Conservation (phyloP, 2,329 filamentous ascomycete genomes). For the Penicillium paneum region DNA sequence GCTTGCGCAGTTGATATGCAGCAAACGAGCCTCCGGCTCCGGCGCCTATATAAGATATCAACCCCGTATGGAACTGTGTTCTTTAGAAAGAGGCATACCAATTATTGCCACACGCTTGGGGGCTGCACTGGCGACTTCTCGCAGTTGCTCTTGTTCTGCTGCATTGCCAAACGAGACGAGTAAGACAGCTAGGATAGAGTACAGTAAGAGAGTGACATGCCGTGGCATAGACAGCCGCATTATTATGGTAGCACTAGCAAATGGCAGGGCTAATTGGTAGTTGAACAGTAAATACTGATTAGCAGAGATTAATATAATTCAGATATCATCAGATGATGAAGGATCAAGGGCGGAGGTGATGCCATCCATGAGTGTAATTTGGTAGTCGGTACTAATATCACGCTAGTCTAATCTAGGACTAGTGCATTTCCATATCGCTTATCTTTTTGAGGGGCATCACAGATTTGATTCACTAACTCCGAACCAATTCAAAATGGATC, state of each 20-base stretch:
- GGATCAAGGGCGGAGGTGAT: neutral
- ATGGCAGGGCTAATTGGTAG: neutral
- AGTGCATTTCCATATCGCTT: slow-evolving; percentile 20
- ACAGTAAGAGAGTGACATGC: slow-evolving; percentile 7
- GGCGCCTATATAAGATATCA: slow-evolving; percentile 59
- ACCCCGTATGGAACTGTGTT: neutral
- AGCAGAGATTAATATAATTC: neutral
- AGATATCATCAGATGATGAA: neutral
- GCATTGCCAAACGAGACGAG: slow-evolving; percentile 19
- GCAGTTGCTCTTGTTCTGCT: slow-evolving; percentile 26
- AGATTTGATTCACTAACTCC: slow-evolving; percentile 5
- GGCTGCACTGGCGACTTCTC: slow-evolving; percentile 7
- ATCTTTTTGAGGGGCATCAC: slow-evolving; percentile 24
- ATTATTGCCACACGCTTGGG: slow-evolving; percentile 37
- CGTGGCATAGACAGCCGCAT: neutral
- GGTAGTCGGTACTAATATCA: neutral
- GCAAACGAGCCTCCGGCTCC: slow-evolving; percentile 84
- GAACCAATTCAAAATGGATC: slow-evolving; percentile 54
- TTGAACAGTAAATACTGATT: neutral
- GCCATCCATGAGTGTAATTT: neutral
- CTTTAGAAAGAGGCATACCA: slow-evolving; percentile 22
- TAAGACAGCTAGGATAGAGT: slow-evolving; percentile 9
- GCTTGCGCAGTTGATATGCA: slow-evolving; percentile 76
- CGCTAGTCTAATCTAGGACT: neutral
- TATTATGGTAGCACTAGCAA: neutral